Conservation (phyloP, 2,329 filamentous ascomycete genomes). For the Xylariaceae sp. region DNA sequence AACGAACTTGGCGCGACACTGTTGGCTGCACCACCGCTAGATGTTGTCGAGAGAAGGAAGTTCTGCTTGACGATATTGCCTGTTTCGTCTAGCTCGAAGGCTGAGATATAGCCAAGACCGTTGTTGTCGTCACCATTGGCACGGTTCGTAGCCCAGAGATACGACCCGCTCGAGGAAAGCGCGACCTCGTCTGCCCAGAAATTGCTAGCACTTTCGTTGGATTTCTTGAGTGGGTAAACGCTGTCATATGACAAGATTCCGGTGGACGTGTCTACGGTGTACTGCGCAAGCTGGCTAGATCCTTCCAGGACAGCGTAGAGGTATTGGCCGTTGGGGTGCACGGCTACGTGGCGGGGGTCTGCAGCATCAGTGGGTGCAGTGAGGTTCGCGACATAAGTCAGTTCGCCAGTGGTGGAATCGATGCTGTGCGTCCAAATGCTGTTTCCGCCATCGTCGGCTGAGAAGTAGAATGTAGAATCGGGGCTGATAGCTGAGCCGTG, state of each 20-base stretch:
- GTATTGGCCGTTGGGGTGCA: slow-evolving; percentile 21
- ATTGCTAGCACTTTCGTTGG: slow-evolving; percentile 12
- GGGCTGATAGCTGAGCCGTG: slow-evolving; percentile 44
- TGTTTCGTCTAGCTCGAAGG: slow-evolving; percentile 21
- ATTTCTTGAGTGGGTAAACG: slow-evolving; percentile 7
- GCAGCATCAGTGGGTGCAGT: slow-evolving; percentile 11
- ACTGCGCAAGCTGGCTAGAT: slow-evolving; percentile 17
- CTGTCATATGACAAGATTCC: background rate
- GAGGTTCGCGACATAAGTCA: slow-evolving; percentile 9
- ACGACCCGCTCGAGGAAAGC: slow-evolving; percentile 20
- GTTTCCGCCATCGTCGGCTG: slow-evolving; percentile 43
- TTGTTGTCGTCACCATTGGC: slow-evolving; percentile 9
- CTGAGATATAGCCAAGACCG: slow-evolving; percentile 30
- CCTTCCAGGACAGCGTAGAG: slow-evolving; percentile 21
- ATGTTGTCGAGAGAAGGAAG: slow-evolving; percentile 26
- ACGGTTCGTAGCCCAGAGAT: slow-evolving; percentile 26
- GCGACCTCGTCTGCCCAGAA: slow-evolving; percentile 30
- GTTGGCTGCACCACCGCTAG: slow-evolving; percentile 29
- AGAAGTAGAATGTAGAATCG: slow-evolving; percentile 40
- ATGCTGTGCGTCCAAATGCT: slow-evolving; percentile 31
- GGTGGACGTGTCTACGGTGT: slow-evolving; percentile 8
- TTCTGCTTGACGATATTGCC: slow-evolving; percentile 26
- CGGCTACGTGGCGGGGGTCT: slow-evolving; percentile 22
- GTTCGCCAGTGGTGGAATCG: slow-evolving; percentile 10
- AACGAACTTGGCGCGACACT: slow-evolving; percentile 27